Evolutionary conservation across 192 early-diverging fungal species (phyloP), one percentile per base, ranked within the genome.

Genomic region (Gigaspora rosea): DNA sequence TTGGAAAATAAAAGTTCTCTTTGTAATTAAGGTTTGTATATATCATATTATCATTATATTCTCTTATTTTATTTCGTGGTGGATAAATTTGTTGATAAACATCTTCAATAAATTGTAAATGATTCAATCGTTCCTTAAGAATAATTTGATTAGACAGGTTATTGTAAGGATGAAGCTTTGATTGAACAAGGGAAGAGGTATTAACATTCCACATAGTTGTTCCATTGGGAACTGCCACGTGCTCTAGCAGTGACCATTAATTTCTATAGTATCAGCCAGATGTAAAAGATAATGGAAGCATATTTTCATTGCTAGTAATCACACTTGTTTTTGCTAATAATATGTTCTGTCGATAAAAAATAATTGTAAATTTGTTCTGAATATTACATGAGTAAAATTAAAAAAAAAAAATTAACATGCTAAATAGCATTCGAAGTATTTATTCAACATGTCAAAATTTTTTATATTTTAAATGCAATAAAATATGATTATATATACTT

Each of bases 271-370:
- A 36, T 65, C 63, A 65, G 63, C 32, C 11, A 41, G 32, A 32
- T 36, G 63, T 13, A 65, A 65, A 32, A 65, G 36, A 3, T 65
- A 36, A 65, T 65, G 32, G 32, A 65, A 65, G 32, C 63, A 65
- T 35, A 65, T 36, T 41, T 65, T 65, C 32, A 65, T 65, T 65
- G 63, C 36, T 36, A 10, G 27, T 15, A 36, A 65, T 35, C 15
- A 8, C 32, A 3, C 2, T 65, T 41, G 27, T 35, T 32, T 9
- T 41, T 41, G 36, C 63, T 6, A 3, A 41, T 65, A 65, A 65
- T 65, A 65, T 36, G 6, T 16, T 15, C 36, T 65, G 16, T 65
- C 11, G 32, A 65, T 65, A 1, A 27, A 27, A 27, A 27, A 27
- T 4, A 58, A 58, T 41, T 41, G 7, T 27, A 41, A 41, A 41